These are phyloP conservation scores for Xylaria sp. DNA, from an alignment of 2,329 filamentous ascomycete species.

Conservation along the genomic window DNA sequence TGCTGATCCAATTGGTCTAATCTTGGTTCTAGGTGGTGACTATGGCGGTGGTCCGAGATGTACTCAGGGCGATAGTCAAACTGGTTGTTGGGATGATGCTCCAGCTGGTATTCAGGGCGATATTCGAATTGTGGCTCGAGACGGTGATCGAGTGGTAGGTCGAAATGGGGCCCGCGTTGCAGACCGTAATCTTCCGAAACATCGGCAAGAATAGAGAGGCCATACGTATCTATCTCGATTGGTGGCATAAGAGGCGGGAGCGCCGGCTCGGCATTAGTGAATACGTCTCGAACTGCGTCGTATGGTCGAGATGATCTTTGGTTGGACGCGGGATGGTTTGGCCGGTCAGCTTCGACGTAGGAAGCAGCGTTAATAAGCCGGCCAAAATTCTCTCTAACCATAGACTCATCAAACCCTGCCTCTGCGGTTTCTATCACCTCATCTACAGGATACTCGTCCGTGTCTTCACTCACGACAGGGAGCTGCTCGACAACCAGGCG, in stretches of 20 bases:
- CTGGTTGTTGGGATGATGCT: constrained; percentile 10
- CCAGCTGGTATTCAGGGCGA: constrained; percentile 20
- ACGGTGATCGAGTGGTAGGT: constrained; percentile 20
- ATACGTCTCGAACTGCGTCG: constrained; percentile 52
- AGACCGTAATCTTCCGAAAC: constrained; percentile 33
- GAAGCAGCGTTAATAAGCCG: constrained; percentile 35
- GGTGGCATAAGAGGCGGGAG: constrained; percentile 30
- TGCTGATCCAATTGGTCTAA: constrained; percentile 20
- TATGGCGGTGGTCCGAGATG: constrained; percentile 17
- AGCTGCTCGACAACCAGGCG: constrained; percentile 33
- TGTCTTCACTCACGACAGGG: constrained; percentile 18
- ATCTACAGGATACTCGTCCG: constrained; percentile 14
- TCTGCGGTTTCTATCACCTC: constrained; percentile 2
- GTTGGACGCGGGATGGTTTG: constrained; percentile 19
- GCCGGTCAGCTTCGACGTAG: constrained; percentile 29
- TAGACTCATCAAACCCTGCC: constrained; percentile 6
- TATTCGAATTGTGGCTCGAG: constrained; percentile 23
- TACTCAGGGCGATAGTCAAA: constrained; percentile 23
- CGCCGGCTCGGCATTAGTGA: constrained; percentile 43
- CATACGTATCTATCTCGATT: constrained; percentile 32
- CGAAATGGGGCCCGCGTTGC: constrained; percentile 22
- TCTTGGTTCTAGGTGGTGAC: constrained; percentile 19
- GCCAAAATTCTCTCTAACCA: constrained; percentile 14
- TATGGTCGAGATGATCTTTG: constrained; percentile 46
- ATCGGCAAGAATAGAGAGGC: constrained; percentile 43